Evolutionary conservation across 352 stramenopile species (phyloP).

Genomic region (Thraustotheca clavata): DNA sequence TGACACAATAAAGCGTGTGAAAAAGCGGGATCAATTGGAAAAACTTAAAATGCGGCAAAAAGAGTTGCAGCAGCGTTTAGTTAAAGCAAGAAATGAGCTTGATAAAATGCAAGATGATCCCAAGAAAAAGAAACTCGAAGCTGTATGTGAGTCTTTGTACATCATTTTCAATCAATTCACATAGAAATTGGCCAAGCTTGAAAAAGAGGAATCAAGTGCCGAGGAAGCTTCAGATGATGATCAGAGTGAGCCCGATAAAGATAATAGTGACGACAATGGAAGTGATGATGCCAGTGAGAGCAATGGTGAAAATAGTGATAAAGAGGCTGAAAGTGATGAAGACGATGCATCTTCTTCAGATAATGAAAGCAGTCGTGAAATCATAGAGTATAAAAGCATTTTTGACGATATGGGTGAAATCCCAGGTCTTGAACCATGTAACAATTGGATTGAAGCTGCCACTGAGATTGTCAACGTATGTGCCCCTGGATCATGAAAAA

Average conservation of each 20-base stretch:
- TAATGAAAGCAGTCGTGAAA: background rate
- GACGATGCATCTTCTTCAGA: background rate
- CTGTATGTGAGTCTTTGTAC: background rate
- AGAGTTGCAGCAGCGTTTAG: constrained; percentile 18
- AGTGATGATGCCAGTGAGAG: too few relatives aligned
- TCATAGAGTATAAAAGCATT: background rate
- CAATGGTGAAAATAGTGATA: constrained; percentile 3
- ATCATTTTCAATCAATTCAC: background rate
- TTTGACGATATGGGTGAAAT: constrained; percentile 8
- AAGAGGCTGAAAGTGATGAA: background rate
- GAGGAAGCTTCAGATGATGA: background rate
- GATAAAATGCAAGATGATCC: background rate
- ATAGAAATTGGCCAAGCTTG: constrained; percentile 3
- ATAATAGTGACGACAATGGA: background rate
- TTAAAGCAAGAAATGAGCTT: constrained; percentile 1
- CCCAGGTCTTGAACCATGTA: constrained; percentile 4
- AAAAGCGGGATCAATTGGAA: constrained; percentile 33
- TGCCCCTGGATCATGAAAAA: background rate
- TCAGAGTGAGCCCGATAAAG: background rate
- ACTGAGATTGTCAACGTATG: constrained; percentile 11
- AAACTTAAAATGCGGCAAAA: constrained; percentile 36
- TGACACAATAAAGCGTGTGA: constrained; percentile 17
- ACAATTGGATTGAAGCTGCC: constrained; percentile 15
- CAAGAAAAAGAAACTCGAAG: background rate
- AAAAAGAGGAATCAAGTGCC: background rate